phyloP scores from a whole-genome alignment of 2,329 filamentous ascomycete species.

The Scedosporium apiospermum region DNA sequence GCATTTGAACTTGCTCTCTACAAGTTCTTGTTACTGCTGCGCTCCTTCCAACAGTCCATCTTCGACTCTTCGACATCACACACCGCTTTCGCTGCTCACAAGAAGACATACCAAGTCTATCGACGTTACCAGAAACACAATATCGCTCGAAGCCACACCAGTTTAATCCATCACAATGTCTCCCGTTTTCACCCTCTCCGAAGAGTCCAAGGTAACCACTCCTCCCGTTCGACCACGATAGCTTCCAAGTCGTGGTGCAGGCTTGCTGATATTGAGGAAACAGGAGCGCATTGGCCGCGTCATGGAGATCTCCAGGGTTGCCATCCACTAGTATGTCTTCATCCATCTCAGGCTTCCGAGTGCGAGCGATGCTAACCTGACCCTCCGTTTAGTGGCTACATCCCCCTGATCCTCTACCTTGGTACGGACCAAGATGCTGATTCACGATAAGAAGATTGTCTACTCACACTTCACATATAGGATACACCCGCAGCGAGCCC shows the following conservation, averaged over 20 bases:
- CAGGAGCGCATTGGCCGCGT: conserved; percentile 97
- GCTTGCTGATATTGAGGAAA: conserved; percentile 8
- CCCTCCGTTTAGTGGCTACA: conserved; percentile 63
- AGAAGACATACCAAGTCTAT: not conserved
- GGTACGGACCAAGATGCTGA: conserved; percentile 43
- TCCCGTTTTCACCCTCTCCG: conserved; percentile 62
- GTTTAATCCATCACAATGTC: not conserved
- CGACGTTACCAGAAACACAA: not conserved
- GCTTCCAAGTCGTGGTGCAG: not conserved
- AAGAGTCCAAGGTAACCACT: conserved; percentile 80
- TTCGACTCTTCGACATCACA: too few relatives aligned
- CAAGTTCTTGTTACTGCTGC: not conserved
- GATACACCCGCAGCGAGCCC: conserved; percentile 90
- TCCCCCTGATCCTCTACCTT: conserved; percentile 93
- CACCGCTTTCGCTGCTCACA: too few relatives aligned
- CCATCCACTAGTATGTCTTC: conserved; percentile 79
- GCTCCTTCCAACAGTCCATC: not conserved
- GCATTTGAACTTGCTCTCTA: not conserved
- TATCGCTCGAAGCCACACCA: not conserved
- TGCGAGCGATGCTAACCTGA: not conserved
- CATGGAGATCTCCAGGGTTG: conserved; percentile 88
- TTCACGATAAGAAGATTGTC: conserved; percentile 5
- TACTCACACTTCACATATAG: conserved; percentile 33
- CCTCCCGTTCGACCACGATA: conserved; percentile 6
- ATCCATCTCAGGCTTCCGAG: not conserved